A percentile compares a stretch with the other conserved stretches of the same genome.
Conservation (phyloP, 1,284 basidiomycete species). For the Melampsora larici-populina region DNA sequence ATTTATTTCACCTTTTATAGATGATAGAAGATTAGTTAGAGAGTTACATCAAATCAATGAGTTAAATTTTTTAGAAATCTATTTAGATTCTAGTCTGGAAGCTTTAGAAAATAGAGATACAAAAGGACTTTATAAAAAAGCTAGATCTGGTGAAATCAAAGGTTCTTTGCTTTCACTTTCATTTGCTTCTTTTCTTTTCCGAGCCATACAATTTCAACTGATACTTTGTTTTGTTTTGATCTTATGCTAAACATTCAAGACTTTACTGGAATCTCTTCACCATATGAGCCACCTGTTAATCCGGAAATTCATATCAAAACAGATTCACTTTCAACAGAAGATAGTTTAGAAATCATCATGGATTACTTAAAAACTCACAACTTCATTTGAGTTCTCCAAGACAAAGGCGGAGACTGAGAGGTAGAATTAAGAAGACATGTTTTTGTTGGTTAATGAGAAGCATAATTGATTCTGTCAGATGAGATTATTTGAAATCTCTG, state of each 20-base stretch:
- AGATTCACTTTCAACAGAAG: not conserved
- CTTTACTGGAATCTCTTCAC: not conserved
- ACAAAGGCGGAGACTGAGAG: too few species aligned
- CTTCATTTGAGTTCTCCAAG: too few species aligned
- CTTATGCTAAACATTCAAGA: not conserved
- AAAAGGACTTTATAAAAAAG: not conserved
- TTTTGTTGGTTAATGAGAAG: too few species aligned
- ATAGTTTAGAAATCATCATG: not conserved
- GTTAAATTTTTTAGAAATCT: not conserved
- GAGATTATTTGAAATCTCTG: too few species aligned
- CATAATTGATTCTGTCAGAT: too few species aligned
- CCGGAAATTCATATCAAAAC: not conserved
- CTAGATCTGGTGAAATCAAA: not conserved
- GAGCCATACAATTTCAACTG: too few species aligned
- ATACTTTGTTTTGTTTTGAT: too few species aligned
- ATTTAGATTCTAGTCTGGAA: not conserved
- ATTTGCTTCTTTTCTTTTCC: too few species aligned
- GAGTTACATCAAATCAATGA: not conserved
- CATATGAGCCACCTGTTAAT: not conserved
- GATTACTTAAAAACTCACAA: too few species aligned
- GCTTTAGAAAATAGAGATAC: not conserved
- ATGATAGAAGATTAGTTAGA: not conserved
- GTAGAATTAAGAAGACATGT: too few species aligned
- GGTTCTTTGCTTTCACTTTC: too few species aligned
- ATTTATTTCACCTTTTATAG: not conserved